Percentiles rank a stretch among this genome's conserved stretches.
Evolutionary conservation across 179 eudicot species (phyloP).

Genomic region (Beta corolliflora): DNA sequence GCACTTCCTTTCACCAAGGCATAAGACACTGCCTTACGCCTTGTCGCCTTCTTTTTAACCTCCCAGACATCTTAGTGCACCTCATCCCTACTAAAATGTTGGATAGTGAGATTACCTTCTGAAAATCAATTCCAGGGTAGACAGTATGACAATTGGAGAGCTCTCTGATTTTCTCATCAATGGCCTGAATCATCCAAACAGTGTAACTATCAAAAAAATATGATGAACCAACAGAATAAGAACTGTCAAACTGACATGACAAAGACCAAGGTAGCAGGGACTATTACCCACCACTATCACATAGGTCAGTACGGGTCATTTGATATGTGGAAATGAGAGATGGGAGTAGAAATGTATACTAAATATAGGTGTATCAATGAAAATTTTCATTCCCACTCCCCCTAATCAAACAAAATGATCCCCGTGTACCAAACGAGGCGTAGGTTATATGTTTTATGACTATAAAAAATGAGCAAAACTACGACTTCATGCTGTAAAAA

Average conservation of each 20-base stretch:
- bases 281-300: background rate
- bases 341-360: background rate
- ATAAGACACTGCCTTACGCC: background rate
- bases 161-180: conserved; percentile 93
- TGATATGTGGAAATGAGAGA: background rate
- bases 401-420: background rate
- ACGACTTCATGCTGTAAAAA: background rate
- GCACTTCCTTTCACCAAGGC: background rate
- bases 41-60: background rate
- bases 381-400: background rate
- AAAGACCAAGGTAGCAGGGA: background rate
- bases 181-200: conserved; percentile 58
- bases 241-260: conserved; percentile 15
- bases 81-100: background rate
- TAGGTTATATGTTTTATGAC: background rate
- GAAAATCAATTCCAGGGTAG: conserved; percentile 76
- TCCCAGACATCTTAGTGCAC: conserved; percentile 6
- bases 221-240: background rate
- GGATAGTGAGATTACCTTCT: conserved; percentile 52
- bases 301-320: background rate
- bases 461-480: background rate
- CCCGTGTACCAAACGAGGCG: background rate
- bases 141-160: conserved; percentile 89
- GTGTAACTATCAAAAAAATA: background rate
- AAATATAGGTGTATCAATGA: background rate